Conservation (phyloP, 2,329 filamentous ascomycete genomes). For the Colletotrichum incanum region DNA sequence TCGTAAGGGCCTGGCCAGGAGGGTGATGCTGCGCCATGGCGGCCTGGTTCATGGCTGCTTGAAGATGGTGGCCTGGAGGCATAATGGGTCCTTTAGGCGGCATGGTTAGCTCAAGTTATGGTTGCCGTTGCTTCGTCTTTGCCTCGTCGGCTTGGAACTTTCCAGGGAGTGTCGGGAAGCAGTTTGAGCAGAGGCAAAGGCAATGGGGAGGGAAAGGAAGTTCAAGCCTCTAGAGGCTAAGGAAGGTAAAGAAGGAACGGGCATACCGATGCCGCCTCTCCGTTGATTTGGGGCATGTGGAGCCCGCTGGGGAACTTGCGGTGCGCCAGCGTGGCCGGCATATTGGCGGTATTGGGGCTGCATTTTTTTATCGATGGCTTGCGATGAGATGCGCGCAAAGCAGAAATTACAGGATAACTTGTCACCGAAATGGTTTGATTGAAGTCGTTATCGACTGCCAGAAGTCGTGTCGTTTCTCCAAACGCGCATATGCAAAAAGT, state of each 20-base stretch:
- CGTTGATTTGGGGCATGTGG: slow-evolving; percentile 65
- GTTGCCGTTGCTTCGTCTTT: background rate
- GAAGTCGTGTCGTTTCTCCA: slow-evolving; percentile 23
- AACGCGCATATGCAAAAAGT: slow-evolving; percentile 27
- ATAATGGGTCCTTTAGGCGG: slow-evolving; percentile 67
- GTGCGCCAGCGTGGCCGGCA: slow-evolving; percentile 48
- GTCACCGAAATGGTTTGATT: slow-evolving; percentile 27
- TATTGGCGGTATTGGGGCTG: slow-evolving; percentile 69
- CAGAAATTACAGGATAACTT: background rate
- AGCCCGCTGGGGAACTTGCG: slow-evolving; percentile 64
- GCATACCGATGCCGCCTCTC: slow-evolving; percentile 69
- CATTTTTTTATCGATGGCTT: slow-evolving; percentile 56
- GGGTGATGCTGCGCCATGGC: slow-evolving; percentile 66
- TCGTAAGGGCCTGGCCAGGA: slow-evolving; percentile 60
- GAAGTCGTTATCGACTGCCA: slow-evolving; percentile 44
- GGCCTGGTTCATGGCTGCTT: slow-evolving; percentile 67
- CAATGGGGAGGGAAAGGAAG: background rate
- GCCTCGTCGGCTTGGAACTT: background rate
- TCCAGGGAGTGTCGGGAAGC: background rate
- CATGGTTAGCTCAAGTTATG: slow-evolving; percentile 22
- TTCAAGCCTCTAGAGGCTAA: slow-evolving; percentile 12
- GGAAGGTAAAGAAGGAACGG: slow-evolving; percentile 33
- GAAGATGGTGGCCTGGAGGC: slow-evolving; percentile 67
- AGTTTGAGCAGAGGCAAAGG: background rate
- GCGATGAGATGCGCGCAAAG: slow-evolving; percentile 1